A percentile compares a stretch with the other conserved stretches of the same genome.
Conservation (phyloP, 306 rosid species). For the Gastrolobium bilobum region DNA sequence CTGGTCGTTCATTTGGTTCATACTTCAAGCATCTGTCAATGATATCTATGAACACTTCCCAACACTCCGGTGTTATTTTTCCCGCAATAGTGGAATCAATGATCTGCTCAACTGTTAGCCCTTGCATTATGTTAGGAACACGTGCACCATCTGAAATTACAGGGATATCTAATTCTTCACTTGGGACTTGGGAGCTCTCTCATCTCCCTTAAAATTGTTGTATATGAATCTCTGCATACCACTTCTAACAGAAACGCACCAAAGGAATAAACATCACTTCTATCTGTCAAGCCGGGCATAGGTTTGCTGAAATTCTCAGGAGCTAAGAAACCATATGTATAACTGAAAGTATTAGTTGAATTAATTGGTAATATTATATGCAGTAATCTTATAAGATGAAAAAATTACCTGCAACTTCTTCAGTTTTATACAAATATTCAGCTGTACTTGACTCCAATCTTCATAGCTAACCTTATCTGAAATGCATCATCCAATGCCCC, state of each 20-base stretch:
- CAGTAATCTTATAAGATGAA: not conserved
- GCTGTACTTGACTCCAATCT: not conserved
- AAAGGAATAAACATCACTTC: conserved; percentile 29
- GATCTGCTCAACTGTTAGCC: not conserved
- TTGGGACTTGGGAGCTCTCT: too few relatives aligned
- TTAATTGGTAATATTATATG: not conserved
- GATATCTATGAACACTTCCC: conserved; percentile 39
- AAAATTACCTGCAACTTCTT: not conserved
- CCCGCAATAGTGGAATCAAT: conserved; percentile 46
- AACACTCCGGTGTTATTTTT: conserved; percentile 46
- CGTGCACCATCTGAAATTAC: too few relatives aligned
- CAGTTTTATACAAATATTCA: not conserved
- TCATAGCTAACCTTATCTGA: not conserved
- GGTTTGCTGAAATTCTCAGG: not conserved
- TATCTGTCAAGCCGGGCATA: not conserved
- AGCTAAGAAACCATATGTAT: not conserved
- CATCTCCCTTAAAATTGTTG: not conserved
- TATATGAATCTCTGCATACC: not conserved
- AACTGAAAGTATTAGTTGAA: not conserved
- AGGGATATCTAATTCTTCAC: rapidly evolving
- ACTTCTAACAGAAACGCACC: not conserved
- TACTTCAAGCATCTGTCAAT: conserved; percentile 34
- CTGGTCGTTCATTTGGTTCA: conserved; percentile 41
- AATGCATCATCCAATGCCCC: not conserved
- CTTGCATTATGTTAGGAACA: not conserved